Conservation (phyloP, 1,284 basidiomycete species). For the Microbotryum silenes-acaulis region DNA sequence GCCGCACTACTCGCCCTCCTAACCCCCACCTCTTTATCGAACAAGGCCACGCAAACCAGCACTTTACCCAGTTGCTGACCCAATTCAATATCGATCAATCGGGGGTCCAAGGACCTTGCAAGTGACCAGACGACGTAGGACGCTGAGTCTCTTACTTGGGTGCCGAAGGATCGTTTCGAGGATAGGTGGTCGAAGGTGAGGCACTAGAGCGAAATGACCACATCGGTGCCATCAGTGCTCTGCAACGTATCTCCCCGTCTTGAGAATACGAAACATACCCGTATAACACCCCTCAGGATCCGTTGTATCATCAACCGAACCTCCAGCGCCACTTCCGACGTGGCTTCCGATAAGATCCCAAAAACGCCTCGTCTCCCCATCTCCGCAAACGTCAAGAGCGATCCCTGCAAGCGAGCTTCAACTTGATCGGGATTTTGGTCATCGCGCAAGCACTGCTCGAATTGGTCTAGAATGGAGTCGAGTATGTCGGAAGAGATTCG, state of each 20-base stretch:
- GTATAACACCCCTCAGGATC: slow-evolving; percentile 10
- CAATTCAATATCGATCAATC: slow-evolving; percentile 55
- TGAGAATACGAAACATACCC: not conserved
- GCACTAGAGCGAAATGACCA: slow-evolving; percentile 50
- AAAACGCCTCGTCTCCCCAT: slow-evolving; percentile 75
- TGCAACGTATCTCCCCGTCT: not conserved
- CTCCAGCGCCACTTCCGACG: slow-evolving; percentile 20
- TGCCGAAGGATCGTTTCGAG: slow-evolving; percentile 85
- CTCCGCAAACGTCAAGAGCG: slow-evolving; percentile 86
- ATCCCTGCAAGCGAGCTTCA: slow-evolving; percentile 91
- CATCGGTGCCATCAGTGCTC: not conserved
- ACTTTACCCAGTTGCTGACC: slow-evolving; percentile 59
- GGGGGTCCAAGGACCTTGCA: slow-evolving; percentile 60
- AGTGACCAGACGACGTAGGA: slow-evolving; percentile 93
- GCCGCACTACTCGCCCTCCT: slow-evolving; percentile 95
- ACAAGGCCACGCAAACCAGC: slow-evolving; percentile 70
- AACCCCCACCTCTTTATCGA: slow-evolving; percentile 90
- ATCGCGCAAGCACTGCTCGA: slow-evolving; percentile 53
- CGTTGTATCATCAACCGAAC: slow-evolving; percentile 32
- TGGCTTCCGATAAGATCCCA: slow-evolving; percentile 46
- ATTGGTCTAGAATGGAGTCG: slow-evolving; percentile 66
- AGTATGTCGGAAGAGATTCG: slow-evolving; percentile 72
- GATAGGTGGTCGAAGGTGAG: slow-evolving; percentile 86
- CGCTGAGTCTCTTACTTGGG: slow-evolving; percentile 88
- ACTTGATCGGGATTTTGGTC: slow-evolving; percentile 48